phyloP scores from a whole-genome alignment of 371 early-diverging fungal genomes.

The Rhizomucor miehei region DNA sequence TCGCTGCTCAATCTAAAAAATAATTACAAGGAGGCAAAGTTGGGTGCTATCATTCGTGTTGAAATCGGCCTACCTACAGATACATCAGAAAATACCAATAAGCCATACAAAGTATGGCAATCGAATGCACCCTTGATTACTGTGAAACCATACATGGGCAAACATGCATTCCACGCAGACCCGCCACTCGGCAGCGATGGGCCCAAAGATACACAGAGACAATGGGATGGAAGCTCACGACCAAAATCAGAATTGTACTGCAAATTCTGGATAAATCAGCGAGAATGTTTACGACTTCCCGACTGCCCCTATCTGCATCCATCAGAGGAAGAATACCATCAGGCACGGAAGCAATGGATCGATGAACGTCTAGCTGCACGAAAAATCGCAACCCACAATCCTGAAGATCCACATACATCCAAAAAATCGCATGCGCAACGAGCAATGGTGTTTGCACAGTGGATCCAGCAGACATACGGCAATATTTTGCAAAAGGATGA shows the following conservation, averaged over 20 bases:
- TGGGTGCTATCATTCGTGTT: constrained; percentile 33
- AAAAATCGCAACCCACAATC: constrained; percentile 33
- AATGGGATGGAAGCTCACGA: constrained; percentile 14
- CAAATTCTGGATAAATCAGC: constrained; percentile 59
- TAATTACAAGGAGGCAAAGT: constrained; percentile 21
- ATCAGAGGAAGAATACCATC: constrained; percentile 22
- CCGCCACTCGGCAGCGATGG: constrained; percentile 38
- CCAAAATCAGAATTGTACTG: constrained; percentile 31
- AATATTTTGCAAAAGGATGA: constrained; percentile 7
- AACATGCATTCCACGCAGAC: constrained; percentile 37
- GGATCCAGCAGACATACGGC: constrained; percentile 44
- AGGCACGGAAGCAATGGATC: constrained; percentile 36
- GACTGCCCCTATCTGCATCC: constrained; percentile 49
- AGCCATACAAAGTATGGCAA: constrained; percentile 44
- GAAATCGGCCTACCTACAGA: constrained; percentile 31
- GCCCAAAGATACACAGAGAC: constrained; percentile 7
- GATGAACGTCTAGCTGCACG: constrained; percentile 37
- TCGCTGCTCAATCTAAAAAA: constrained; percentile 25
- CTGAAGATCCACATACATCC: constrained; percentile 50
- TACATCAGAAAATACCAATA: constrained; percentile 25
- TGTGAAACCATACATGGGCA: constrained; percentile 20
- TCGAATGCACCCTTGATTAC: constrained; percentile 32
- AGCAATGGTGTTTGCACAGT: constrained; percentile 52
- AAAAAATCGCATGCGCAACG: constrained; percentile 55
- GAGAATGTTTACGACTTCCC: constrained; percentile 37